A percentile compares a stretch with the other conserved stretches of the same genome.
Evolutionary conservation across 2,329 filamentous ascomycete species (phyloP).

Genomic region (Colletotrichum sojae): DNA sequence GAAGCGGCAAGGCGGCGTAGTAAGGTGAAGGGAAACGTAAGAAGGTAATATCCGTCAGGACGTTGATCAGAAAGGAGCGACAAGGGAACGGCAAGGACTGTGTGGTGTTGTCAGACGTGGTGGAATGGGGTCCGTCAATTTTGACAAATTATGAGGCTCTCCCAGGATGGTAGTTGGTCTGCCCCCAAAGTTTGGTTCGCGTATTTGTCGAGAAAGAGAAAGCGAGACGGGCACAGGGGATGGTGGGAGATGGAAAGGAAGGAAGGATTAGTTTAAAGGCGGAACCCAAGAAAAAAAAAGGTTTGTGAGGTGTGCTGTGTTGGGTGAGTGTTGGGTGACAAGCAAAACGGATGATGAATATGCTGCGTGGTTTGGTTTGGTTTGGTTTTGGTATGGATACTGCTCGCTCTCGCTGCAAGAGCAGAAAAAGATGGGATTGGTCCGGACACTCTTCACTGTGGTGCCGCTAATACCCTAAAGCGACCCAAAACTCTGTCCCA

Average conservation of each 20-base stretch:
- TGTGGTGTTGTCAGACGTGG: constrained; percentile 2
- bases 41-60: neutral
- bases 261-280: constrained; percentile 11
- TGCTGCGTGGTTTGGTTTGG: too few species aligned
- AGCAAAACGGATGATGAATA: neutral
- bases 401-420: neutral
- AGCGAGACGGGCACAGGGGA: neutral
- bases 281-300: constrained; percentile 15
- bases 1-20: constrained; percentile 15
- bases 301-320: constrained; percentile 1
- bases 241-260: neutral
- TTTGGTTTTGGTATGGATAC: neutral
- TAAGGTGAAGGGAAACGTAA: constrained; percentile 12
- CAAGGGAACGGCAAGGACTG: constrained; percentile 4
- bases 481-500: constrained; percentile 20
- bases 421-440: neutral
- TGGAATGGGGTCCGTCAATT: neutral
- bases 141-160: constrained; percentile 9
- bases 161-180: neutral
- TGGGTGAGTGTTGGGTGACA: neutral
- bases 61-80: constrained; percentile 11
- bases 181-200: constrained; percentile 6
- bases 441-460: constrained; percentile 26
- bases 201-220: constrained; percentile 8
- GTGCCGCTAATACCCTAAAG: constrained; percentile 14